A percentile compares a stretch with the other conserved stretches of the same genome.
Evolutionary conservation across 2,329 filamentous ascomycete genomes (phyloP).

Genomic region (Blastomyces parvus): DNA sequence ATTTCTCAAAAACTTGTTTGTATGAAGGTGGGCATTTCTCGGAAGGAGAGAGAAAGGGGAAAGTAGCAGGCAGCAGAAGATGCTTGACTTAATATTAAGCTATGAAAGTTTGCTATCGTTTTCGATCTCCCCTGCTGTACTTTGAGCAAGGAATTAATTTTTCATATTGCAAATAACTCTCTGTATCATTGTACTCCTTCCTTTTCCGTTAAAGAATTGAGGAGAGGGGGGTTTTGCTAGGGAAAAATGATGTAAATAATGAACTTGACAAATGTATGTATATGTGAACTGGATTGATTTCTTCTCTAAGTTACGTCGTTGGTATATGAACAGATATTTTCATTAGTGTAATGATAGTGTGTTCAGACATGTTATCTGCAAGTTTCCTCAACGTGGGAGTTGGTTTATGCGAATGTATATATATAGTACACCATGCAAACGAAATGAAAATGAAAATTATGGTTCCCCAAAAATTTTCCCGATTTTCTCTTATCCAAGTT

Average conservation of each 20-base stretch:
- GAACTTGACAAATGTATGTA: not conserved
- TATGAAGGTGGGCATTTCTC: not conserved
- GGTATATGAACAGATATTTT: not conserved
- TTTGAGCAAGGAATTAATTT: too few relatives aligned
- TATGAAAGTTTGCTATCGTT: not conserved
- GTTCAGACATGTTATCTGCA: not conserved
- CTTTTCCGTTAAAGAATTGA: too few relatives aligned
- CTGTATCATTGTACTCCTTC: not conserved
- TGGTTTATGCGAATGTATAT: not conserved
- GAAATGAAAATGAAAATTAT: not conserved
- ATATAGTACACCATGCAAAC: not conserved
- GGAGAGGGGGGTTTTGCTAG: too few relatives aligned
- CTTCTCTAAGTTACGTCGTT: not conserved
- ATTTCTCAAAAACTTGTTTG: not conserved
- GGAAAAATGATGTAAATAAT: too few relatives aligned
- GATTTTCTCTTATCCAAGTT: not conserved
- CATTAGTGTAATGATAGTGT: not conserved
- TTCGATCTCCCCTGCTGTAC: too few relatives aligned
- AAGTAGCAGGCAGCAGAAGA: not conserved
- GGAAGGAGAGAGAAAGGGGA: not conserved
- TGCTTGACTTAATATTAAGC: not conserved
- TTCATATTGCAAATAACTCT: not conserved
- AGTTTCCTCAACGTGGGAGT: not conserved
- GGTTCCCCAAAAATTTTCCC: not conserved
- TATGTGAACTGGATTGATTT: not conserved